Base-by-base conservation (phyloP, 2,329 filamentous ascomycete genomes). In the Pyricularia grisea region DNA sequence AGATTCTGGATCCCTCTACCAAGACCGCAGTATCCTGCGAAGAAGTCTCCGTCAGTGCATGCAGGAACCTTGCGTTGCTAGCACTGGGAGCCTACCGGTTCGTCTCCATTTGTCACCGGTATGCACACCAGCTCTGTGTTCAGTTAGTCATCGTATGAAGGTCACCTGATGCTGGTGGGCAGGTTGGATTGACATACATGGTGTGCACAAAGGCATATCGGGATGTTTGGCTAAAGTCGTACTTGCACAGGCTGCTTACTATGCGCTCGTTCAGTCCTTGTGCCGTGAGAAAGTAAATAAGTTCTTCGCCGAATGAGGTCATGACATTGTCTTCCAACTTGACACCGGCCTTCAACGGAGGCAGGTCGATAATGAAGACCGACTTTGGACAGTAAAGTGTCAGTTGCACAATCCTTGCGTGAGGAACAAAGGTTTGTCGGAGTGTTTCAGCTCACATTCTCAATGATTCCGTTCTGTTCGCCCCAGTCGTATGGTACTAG, bases 301-400 rank as follows among this genome's bases (percentile, higher is more conserved):
- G 81, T 60, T 94, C 90, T 70, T 87, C 83, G 25, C 87, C 87
- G 76, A 97, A 97, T 3, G 75, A 69, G 0, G 87, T 73, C 71
- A 76, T 36, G 68, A 69, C 50, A 75, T 80, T 77, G 72, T 79
- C 70, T 71, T 72, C 30, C 11, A 67, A 5, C 28, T 72, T 69
- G 67, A 72, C 73, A n/a, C 74, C 73, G 58, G 75, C 74, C n/a
- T 79, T 74, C 28, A 87, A 77, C 60, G 86, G 84, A 6, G 95
- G 94, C 10, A 98, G 85, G 76, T 99, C 95, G 72, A 99, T 94
- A n/a, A 98, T 76, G 76, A 97, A 98, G 9, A 94, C 88, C 74
- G 89, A 90, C 89, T 91, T 69, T 55, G 25, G n/a, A 9, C n/a
- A 11, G 20, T 14, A n/a, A 65, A 27, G 14, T 12, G 66, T 61